Evolutionary conservation across 208 protist species (phyloP).

Genomic region (Crithidia thermophila): DNA sequence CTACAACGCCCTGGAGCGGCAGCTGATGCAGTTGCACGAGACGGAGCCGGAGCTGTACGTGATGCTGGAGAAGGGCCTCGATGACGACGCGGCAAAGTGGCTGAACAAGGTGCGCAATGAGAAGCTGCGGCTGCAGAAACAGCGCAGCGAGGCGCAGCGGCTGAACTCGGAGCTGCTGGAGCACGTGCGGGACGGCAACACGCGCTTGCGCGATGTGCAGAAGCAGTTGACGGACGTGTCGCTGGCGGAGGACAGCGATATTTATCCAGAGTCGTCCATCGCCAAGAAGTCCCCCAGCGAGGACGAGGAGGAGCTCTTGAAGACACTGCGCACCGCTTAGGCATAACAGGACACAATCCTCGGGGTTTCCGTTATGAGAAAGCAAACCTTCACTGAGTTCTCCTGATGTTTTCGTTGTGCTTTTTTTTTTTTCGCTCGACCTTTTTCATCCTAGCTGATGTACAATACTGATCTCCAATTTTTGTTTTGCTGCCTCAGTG

Average conservation of each 20-base stretch:
- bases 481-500: background rate
- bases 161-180: constrained; percentile 65
- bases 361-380: background rate
- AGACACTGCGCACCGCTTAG: constrained; percentile 13
- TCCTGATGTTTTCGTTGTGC: constrained; percentile 22
- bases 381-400: background rate
- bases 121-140: constrained; percentile 53
- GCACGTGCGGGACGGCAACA: constrained; percentile 59
- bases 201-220: constrained; percentile 59
- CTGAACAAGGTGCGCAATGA: constrained; percentile 59
- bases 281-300: background rate
- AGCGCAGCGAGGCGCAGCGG: constrained; percentile 47
- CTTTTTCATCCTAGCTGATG: no score
- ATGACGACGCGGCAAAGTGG: constrained; percentile 44
- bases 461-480: no score
- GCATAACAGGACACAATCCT: no score
- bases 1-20: constrained; percentile 49
- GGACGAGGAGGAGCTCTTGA: constrained; percentile 16
- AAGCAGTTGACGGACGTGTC: constrained; percentile 37
- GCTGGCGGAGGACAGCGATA: constrained; percentile 6
- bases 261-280: background rate
- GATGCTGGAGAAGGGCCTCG: constrained; percentile 45
- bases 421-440: constrained; percentile 3
- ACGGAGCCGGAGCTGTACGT: constrained; percentile 59
- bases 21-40: constrained; percentile 40